Evolutionary conservation across 2,329 filamentous ascomycete species (phyloP).

Genomic region (Pseudopyricularia cyperi): DNA sequence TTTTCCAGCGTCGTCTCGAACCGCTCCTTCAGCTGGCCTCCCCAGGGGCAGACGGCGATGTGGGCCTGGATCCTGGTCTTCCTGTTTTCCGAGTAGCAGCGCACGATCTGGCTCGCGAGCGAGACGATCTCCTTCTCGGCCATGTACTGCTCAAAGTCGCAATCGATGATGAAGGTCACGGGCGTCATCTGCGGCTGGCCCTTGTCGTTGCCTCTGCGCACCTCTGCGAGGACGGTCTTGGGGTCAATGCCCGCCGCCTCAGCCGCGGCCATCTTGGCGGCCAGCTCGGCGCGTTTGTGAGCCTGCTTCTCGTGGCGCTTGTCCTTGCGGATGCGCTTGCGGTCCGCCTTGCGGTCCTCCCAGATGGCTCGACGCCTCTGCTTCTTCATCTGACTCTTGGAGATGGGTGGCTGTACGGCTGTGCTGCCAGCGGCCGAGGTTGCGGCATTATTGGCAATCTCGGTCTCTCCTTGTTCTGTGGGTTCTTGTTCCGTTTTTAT

Average conservation of each 20-base stretch:
- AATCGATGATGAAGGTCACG: slow-evolving; percentile 75
- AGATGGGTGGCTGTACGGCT: slow-evolving; percentile 29
- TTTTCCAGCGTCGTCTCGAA: slow-evolving; percentile 64
- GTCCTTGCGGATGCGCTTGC: slow-evolving; percentile 40
- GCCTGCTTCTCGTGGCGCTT: slow-evolving; percentile 34
- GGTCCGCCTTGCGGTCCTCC: slow-evolving; percentile 55
- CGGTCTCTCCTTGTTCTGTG: not conserved
- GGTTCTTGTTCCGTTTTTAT: not conserved
- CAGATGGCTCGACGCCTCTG: slow-evolving; percentile 58
- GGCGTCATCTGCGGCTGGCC: slow-evolving; percentile 36
- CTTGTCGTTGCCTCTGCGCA: slow-evolving; percentile 18
- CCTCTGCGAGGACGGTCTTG: slow-evolving; percentile 12
- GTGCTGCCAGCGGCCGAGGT: not conserved
- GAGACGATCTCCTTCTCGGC: slow-evolving; percentile 73
- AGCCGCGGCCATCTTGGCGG: slow-evolving; percentile 33
- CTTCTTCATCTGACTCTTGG: slow-evolving; percentile 81
- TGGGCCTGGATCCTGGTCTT: slow-evolving; percentile 55
- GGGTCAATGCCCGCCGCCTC: slow-evolving; percentile 28
- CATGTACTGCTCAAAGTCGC: slow-evolving; percentile 87
- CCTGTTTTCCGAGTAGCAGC: slow-evolving; percentile 81
- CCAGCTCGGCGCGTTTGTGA: slow-evolving; percentile 35
- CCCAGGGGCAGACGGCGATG: slow-evolving; percentile 66
- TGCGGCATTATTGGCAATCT: not conserved
- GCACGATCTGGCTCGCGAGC: slow-evolving; percentile 69
- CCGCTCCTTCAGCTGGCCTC: slow-evolving; percentile 59